Conservation (phyloP, 2,329 filamentous ascomycete species). For the Hypoxylon sp. region DNA sequence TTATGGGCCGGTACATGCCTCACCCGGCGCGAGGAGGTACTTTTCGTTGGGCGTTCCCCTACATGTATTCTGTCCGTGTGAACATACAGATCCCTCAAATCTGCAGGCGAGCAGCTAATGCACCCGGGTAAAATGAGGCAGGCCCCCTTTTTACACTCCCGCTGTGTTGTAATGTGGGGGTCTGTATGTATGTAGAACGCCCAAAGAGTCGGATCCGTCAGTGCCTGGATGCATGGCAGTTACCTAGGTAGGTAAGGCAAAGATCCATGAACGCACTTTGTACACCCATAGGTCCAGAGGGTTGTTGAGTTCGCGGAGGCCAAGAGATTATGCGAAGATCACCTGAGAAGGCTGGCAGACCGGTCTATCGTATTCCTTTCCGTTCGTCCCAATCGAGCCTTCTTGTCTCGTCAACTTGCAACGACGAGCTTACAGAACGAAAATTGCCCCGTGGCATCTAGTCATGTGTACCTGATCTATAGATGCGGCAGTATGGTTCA, state of each 20-base stretch:
- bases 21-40: too few relatives aligned
- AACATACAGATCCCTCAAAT: slow-evolving; percentile 5
- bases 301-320: slow-evolving; percentile 9
- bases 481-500: too few relatives aligned
- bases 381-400: slow-evolving; percentile 11
- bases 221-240: too few relatives aligned
- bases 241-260: too few relatives aligned
- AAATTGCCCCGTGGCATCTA: neutral
- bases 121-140: slow-evolving; percentile 31
- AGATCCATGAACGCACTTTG: too few relatives aligned
- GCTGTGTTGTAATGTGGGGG: slow-evolving; percentile 19
- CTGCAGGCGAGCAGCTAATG: slow-evolving; percentile 21
- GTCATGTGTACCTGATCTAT: neutral
- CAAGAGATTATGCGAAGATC: slow-evolving; percentile 18
- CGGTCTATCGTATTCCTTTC: too few relatives aligned
- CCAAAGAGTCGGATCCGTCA: slow-evolving; percentile 16
- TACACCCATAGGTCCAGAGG: too few relatives aligned
- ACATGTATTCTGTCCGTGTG: too few relatives aligned
- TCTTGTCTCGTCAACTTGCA: slow-evolving; percentile 6
- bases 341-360: neutral
- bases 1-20: slow-evolving; percentile 15
- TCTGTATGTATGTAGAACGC: slow-evolving; percentile 10
- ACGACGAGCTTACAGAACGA: slow-evolving; percentile 9
- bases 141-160: slow-evolving; percentile 4
- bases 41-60: too few relatives aligned